Conservation (phyloP, 2,329 filamentous ascomycete genomes). For the Eutypella sp. region DNA sequence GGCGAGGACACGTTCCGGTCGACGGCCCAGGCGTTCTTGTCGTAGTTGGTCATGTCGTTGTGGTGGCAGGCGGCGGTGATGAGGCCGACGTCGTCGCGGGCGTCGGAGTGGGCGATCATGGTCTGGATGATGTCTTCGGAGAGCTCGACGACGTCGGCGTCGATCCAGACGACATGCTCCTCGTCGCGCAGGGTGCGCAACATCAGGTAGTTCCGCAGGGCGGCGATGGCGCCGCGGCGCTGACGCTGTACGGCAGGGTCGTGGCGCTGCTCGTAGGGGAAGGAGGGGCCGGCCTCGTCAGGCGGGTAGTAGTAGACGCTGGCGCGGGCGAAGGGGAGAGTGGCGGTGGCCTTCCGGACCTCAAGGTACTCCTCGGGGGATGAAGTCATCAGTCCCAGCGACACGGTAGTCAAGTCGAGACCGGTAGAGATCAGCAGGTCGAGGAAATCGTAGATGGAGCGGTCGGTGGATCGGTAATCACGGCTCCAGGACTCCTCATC, state of each 20-base stretch:
- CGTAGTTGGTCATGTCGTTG: slow-evolving; percentile 28
- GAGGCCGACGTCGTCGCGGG: slow-evolving; percentile 22
- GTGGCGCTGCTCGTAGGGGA: slow-evolving; percentile 18
- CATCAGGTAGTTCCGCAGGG: slow-evolving; percentile 30
- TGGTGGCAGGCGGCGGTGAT: slow-evolving; percentile 29
- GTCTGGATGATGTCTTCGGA: slow-evolving; percentile 25
- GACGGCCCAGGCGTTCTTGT: slow-evolving; percentile 31
- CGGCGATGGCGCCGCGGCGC: slow-evolving; percentile 23
- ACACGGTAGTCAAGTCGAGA: slow-evolving; percentile 19
- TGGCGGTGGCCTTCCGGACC: slow-evolving; percentile 15
- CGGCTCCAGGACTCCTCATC: slow-evolving; percentile 23
- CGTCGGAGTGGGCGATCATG: slow-evolving; percentile 24
- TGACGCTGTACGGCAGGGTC: slow-evolving; percentile 17
- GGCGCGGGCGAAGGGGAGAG: slow-evolving; percentile 21
- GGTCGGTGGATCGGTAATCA: slow-evolving; percentile 21
- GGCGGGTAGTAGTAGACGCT: slow-evolving; percentile 18
- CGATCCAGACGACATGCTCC: slow-evolving; percentile 30
- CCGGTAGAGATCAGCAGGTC: slow-evolving; percentile 21
- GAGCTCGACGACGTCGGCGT: slow-evolving; percentile 31
- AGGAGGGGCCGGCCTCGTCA: slow-evolving; percentile 9
- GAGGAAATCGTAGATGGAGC: slow-evolving; percentile 25
- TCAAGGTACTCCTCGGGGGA: slow-evolving; percentile 20
- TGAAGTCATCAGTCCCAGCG: slow-evolving; percentile 23
- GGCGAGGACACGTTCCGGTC: slow-evolving; percentile 7
- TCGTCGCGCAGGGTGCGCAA: slow-evolving; percentile 24